Evolutionary conservation across 2,329 filamentous ascomycete genomes (phyloP).

Genomic region (Cercospora sp.): DNA sequence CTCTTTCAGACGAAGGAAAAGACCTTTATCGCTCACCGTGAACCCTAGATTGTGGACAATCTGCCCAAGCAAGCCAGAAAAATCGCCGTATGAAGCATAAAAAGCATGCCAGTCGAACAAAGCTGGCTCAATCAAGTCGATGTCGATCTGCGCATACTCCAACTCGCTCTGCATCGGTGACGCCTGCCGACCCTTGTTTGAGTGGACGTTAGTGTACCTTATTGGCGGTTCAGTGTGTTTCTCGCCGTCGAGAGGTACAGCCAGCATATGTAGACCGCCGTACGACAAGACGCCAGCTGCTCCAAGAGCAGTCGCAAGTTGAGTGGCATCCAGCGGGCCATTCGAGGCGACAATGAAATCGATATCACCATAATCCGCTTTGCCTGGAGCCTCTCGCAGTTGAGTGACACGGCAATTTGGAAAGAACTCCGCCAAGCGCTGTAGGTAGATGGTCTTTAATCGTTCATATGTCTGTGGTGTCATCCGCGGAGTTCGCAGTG

Average conservation of each 20-base stretch:
- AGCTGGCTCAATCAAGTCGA: conserved; percentile 55
- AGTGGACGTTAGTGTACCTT: conserved; percentile 22
- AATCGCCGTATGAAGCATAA: conserved; percentile 70
- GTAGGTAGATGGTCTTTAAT: conserved; percentile 51
- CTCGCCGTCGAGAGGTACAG: conserved; percentile 26
- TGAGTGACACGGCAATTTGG: conserved; percentile 56
- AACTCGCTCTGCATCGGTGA: conserved; percentile 20
- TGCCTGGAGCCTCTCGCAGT: conserved; percentile 69
- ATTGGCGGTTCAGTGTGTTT: conserved; percentile 3
- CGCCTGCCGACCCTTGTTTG: conserved; percentile 5
- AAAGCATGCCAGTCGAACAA: conserved; percentile 64
- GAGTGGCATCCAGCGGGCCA: conserved; percentile 26
- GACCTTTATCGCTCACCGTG: conserved; percentile 61
- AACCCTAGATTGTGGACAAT: conserved; percentile 66
- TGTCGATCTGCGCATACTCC: conserved; percentile 64
- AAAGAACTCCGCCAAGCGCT: conserved; percentile 49
- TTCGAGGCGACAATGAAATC: conserved; percentile 62
- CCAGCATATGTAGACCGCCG: conserved; percentile 24
- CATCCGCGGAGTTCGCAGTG: conserved; percentile 67
- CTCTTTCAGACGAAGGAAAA: conserved; percentile 67
- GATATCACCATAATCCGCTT: conserved; percentile 69
- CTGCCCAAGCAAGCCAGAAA: conserved; percentile 65
- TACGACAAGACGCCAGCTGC: conserved; percentile 42
- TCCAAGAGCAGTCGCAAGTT: conserved; percentile 47
- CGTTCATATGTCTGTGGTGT: conserved; percentile 55